phyloP scores from a whole-genome alignment of 2,329 filamentous ascomycete species.

The Biscogniauxia marginata region DNA sequence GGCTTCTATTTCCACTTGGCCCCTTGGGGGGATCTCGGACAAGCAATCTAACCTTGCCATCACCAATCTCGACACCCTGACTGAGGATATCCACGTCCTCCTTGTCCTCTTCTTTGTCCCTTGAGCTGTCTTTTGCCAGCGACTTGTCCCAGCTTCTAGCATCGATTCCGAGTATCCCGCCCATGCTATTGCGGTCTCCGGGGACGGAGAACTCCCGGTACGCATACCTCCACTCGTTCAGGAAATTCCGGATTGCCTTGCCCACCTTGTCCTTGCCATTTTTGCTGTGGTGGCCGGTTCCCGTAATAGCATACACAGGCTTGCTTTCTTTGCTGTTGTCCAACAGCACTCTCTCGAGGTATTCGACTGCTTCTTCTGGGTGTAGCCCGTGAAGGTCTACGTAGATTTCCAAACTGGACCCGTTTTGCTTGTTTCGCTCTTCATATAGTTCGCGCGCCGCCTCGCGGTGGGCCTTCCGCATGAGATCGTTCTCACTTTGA shows the following conservation, averaged over 20 bases:
- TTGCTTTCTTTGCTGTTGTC: conserved; percentile 73
- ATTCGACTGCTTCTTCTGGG: conserved; percentile 93
- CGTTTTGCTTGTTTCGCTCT: conserved; percentile 75
- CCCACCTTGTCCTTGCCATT: conserved; percentile 99
- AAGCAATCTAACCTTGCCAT: conserved; percentile 64
- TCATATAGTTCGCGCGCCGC: conserved; percentile 91
- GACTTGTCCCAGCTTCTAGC: conserved; percentile 66
- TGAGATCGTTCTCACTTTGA: conserved; percentile 94
- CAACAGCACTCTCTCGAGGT: conserved; percentile 82
- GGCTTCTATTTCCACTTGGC: conserved; percentile 48
- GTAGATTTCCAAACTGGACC: conserved; percentile 71
- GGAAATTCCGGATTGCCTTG: conserved; percentile 84
- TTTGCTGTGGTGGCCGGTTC: conserved; percentile 95
- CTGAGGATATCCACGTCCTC: conserved; percentile 58
- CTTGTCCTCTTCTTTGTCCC: conserved; percentile 37
- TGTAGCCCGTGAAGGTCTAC: conserved; percentile 98
- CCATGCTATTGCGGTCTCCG: conserved; percentile 80
- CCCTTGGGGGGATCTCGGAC: conserved; percentile 61
- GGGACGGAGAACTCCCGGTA: conserved; percentile 96
- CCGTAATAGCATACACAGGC: conserved; percentile 92
- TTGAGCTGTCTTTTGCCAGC: conserved; percentile 46
- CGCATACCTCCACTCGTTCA: conserved; percentile 94
- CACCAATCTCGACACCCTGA: conserved; percentile 66
- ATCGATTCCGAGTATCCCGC: conserved; percentile 72
- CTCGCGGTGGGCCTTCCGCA: conserved; percentile 95